Evolutionary conservation across 306 rosid genomes (phyloP).

Genomic region (Cucurbita moschata): DNA sequence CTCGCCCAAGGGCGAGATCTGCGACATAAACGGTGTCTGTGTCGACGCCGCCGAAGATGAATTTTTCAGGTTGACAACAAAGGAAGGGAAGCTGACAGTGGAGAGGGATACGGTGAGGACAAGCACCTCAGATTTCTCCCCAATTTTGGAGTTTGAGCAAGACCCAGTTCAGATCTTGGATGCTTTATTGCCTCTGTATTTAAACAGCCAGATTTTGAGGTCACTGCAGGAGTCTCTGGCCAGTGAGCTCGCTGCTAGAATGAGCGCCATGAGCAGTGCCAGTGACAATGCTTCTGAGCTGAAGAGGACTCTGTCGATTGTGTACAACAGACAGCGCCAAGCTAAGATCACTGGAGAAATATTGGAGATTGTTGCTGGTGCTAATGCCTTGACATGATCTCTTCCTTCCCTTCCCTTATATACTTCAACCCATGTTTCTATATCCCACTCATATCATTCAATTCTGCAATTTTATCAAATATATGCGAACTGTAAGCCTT

Average conservation of each 20-base stretch:
- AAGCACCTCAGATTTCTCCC: constrained; percentile 38
- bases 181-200: constrained; percentile 61
- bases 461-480: not conserved
- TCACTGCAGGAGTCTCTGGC: constrained; percentile 85
- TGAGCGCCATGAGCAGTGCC: constrained; percentile 86
- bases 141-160: constrained; percentile 73
- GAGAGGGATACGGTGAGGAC: constrained; percentile 57
- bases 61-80: constrained; percentile 69
- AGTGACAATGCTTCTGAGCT: constrained; percentile 55
- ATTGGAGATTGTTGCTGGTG: constrained; percentile 83
- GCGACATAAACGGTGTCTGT: constrained; percentile 64
- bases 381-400: constrained; percentile 29
- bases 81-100: constrained; percentile 65
- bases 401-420: not conserved
- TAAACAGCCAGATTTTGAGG: constrained; percentile 79
- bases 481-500: not conserved
- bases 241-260: constrained; percentile 78
- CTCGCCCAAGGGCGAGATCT: constrained; percentile 80
- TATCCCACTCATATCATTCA: not conserved
- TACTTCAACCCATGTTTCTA: not conserved
- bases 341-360: constrained; percentile 89
- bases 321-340: constrained; percentile 66
- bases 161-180: constrained; percentile 90
- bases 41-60: constrained; percentile 89
- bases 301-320: constrained; percentile 42